Evolutionary conservation across 1,284 basidiomycete genomes (phyloP).

Genomic region (Ceratobasidium theobromae): DNA sequence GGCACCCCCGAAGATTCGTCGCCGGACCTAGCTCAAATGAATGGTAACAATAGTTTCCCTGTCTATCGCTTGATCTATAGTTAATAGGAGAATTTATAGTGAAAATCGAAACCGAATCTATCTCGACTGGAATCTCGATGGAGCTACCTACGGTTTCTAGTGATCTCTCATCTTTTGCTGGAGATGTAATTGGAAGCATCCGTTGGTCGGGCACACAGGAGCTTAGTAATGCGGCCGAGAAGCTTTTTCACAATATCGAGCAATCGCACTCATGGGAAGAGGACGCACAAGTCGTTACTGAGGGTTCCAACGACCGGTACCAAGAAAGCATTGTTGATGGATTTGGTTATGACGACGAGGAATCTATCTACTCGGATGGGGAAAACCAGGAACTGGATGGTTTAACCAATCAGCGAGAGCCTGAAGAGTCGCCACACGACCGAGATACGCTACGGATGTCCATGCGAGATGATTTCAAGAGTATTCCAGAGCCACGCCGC

Average conservation of each 20-base stretch:
- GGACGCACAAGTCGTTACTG: not conserved
- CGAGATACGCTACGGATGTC: no score
- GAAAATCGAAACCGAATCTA: not conserved
- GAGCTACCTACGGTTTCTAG: slow-evolving; percentile 5
- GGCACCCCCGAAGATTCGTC: not conserved
- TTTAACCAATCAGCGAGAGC: no score
- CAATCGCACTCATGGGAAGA: not conserved
- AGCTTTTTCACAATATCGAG: slow-evolving; percentile 15
- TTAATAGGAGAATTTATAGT: not conserved
- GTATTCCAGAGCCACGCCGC: slow-evolving; percentile 15
- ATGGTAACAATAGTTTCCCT: not conserved
- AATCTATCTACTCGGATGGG: no score
- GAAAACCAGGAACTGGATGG: no score
- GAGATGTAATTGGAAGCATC: slow-evolving; percentile 10
- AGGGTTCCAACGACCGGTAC: not conserved
- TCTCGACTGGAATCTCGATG: not conserved
- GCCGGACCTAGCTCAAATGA: not conserved
- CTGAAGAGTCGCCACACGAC: no score
- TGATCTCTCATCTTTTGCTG: slow-evolving; percentile 15
- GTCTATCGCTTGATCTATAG: not conserved
- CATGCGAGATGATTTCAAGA: slow-evolving; percentile 8
- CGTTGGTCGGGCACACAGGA: slow-evolving; percentile 15
- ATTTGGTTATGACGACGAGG: no score
- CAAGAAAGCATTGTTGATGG: no score
- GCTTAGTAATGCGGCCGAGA: not conserved